Base-by-base conservation (phyloP, 1,284 basidiomycete genomes). In the Psilocybe mexicana region DNA sequence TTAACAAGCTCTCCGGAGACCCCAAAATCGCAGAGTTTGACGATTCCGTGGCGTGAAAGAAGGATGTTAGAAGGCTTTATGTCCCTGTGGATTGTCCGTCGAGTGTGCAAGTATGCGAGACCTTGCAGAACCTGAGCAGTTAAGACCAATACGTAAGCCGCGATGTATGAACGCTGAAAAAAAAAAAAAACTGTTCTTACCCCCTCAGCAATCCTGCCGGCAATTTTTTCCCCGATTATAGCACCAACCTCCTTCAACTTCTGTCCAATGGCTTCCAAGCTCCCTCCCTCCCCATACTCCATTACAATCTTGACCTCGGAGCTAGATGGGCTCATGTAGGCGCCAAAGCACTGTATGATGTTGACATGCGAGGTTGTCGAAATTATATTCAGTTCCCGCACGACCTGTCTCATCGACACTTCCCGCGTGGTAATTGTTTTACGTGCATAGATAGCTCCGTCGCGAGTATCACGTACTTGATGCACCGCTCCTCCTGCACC, bases 1-100 rank as follows among this genome's bases (percentile, higher is more conserved):
- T 92, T 85, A 64, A 98, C 85, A 48, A 98, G 81, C 74, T 96
- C 94, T 24, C 96, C 96, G 7, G 94, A 96, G 2, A 98, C 96
- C 25, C 96, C 96, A 72, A 99, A 98, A 75, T 99, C 96, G 71
- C 87, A 90, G 6, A 99, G 80, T 74, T 97, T 98, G 71, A 98
- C 88, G 46, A 92, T 76, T 25, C 96, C 96, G 60, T 90, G 80
- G 38, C 84, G 81, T 0, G 95, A 93, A 51, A 98, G 79, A 46
- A 98, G 83, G 61, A 98, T 90, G 73, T 98, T 98, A 36, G 93
- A 94, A 5, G 96, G 96, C 70, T 98, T 98, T 77, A 99, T 98
- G 74, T 98, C 96, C 56, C 97, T 83, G 73, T 99, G 97, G 63
- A 99, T 96, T 57, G 95, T 96, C 70, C 86, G 89, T 69, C 87